Evolutionary conservation across 2,329 filamentous ascomycete species (phyloP), one percentile per base, ranked within the genome.

Genomic region (Scedosporium dehoogii): DNA sequence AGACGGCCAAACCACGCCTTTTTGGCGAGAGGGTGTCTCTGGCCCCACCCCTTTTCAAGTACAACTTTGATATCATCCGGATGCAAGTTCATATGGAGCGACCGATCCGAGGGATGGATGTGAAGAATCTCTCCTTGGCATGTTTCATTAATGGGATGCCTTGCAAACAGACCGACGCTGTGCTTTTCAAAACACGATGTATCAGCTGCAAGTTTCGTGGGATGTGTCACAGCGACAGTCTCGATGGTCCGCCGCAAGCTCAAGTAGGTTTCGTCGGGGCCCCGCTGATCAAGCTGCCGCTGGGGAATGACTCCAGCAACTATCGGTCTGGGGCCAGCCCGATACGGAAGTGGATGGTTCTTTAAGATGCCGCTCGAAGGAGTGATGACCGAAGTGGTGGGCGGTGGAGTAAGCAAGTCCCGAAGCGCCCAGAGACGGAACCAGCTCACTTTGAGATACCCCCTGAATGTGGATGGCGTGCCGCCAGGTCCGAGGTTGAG

Each of bases 101-200:
- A 89, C 64, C 88, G 84, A 67, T 94, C 91, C 25, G 81, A 86
- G 58, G 86, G 83, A 73, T 96, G 91, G 10, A 91, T 84, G 72
- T 96, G 91, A 68, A 85, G 89, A 53, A 96, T 83, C 74, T 96
- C 91, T n/a, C 90, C 90, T 67, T 87, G 84, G 68, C 88, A 91
- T 10, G 85, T 90, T 33, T 84, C 82, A 70, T 88, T 88, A 65
- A 88, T 78, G 0, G 87, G 86, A 59, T 82, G 78, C 2, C 76
- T 78, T 1, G 88, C 82, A 73, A 93, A 94, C 0, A 96, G 79
- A 0, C 87, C 90, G 5, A 90, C 81, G 51, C 88, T 88, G 70
- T 93, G 87, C 76, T 92, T 93, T 73, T 94, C 91, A 67, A 94
- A 86, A 70, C 89, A 92, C 1, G 87, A 91, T 1, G 82, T 87